Evolutionary conservation across 2,329 filamentous ascomycete genomes (phyloP).

Genomic region (Colletotrichum viniferum): DNA sequence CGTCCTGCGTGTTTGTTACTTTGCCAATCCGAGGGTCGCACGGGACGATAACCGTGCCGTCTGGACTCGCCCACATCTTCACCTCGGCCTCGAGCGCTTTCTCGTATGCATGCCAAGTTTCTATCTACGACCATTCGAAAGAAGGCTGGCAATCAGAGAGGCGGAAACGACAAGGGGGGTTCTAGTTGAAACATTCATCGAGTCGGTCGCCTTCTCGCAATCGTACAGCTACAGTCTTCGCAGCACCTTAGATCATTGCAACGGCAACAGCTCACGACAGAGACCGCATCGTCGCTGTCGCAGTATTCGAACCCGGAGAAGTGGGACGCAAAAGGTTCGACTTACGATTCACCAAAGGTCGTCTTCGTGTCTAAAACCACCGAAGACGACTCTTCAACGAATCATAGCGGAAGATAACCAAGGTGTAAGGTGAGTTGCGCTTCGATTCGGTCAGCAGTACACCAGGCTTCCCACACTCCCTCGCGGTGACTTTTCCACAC

Average conservation of each 20-base stretch:
- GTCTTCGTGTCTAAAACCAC: not conserved
- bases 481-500: slow-evolving; percentile 28
- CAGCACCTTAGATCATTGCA: not conserved
- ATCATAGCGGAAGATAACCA: slow-evolving; percentile 22
- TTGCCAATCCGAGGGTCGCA: slow-evolving; percentile 47
- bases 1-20: slow-evolving; percentile 42
- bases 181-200: slow-evolving; percentile 4
- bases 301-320: not conserved
- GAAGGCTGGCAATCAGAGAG: slow-evolving; percentile 21
- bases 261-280: not conserved
- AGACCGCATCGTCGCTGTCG: not conserved
- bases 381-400: not conserved
- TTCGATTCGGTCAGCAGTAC: not conserved
- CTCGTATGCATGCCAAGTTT: slow-evolving; percentile 44
- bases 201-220: not conserved
- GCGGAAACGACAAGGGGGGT: slow-evolving; percentile 26
- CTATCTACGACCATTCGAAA: slow-evolving; percentile 27
- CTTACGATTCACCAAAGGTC: not conserved
- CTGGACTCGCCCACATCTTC: slow-evolving; percentile 35
- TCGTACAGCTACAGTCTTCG: not conserved
- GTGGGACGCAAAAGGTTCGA: not conserved
- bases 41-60: slow-evolving; percentile 34
- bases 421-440: slow-evolving; percentile 14
- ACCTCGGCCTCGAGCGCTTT: slow-evolving; percentile 28
- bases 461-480: not conserved